phyloP scores from a whole-genome alignment of 2,329 filamentous ascomycete species.

The Aspergillus thermomutatus region DNA sequence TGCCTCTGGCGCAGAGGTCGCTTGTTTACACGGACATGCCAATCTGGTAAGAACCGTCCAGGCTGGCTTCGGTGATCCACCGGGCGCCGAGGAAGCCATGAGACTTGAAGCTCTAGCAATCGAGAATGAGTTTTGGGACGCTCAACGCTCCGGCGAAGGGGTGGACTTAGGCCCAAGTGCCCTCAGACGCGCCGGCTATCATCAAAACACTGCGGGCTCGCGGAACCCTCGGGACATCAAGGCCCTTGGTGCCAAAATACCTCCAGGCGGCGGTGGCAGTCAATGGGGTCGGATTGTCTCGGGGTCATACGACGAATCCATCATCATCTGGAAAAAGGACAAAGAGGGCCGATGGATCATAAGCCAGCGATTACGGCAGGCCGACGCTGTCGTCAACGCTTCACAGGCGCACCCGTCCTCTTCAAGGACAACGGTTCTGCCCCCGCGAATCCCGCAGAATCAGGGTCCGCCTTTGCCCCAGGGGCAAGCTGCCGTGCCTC shows the following conservation, averaged over 20 bases:
- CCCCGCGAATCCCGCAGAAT: slow-evolving; percentile 4
- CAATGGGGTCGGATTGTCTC: slow-evolving; percentile 93
- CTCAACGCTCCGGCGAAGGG: slow-evolving; percentile 46
- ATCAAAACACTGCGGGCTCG: slow-evolving; percentile 65
- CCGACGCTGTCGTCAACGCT: slow-evolving; percentile 45
- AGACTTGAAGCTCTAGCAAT: slow-evolving; percentile 68
- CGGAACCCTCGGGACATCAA: slow-evolving; percentile 68
- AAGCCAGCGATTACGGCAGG: slow-evolving; percentile 69
- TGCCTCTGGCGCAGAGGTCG: slow-evolving; percentile 80
- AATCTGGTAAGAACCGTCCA: slow-evolving; percentile 92
- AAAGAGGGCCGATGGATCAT: slow-evolving; percentile 80
- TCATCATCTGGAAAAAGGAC: slow-evolving; percentile 91
- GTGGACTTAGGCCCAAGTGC: slow-evolving; percentile 40
- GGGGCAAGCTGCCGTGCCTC: not conserved
- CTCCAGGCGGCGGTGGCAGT: slow-evolving; percentile 85
- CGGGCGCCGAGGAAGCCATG: slow-evolving; percentile 74
- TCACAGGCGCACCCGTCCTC: slow-evolving; percentile 11
- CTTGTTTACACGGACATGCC: slow-evolving; percentile 75
- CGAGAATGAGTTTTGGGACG: slow-evolving; percentile 69
- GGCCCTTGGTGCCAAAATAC: slow-evolving; percentile 79
- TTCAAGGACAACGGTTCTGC: not conserved
- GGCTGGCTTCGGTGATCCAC: slow-evolving; percentile 86
- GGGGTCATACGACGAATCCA: slow-evolving; percentile 91
- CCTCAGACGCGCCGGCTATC: slow-evolving; percentile 50
- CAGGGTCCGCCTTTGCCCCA: slow-evolving; percentile 13